Evolutionary conservation across 73 alveolate genomes (phyloP), one percentile per base, ranked within the genome.

Genomic region (Urostyla sp.): DNA sequence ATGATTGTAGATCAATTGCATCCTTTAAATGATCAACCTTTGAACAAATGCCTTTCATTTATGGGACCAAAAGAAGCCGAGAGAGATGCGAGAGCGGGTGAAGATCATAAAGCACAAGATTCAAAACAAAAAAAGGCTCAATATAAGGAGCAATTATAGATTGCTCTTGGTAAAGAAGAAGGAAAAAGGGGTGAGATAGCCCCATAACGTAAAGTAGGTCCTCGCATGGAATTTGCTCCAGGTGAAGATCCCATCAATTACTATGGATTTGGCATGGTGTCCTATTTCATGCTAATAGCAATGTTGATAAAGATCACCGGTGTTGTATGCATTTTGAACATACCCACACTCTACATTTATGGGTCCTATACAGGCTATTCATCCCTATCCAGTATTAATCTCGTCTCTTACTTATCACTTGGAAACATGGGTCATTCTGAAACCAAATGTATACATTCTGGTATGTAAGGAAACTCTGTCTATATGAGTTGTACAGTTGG

Each of bases 381-480:
- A 1, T 52, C 30, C 7, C 61, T 52, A 40, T 35, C 40, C 5
- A 38, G 63, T 8, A 78, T 49, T 4, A 66, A 66, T 15, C 40
- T 18, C 0, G 24, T 74, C n/a, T 30, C 21, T 36, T 7, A 24
- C n/a, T 37, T 72, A 45, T 50, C 84, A 21, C 21, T 84, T 8
- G 92, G 88, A 10, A 84, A 67, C 53, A 18, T 84, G 36, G 92
- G 92, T 6, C 75, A 35, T 52, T 21, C 92, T 0, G 52, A 67
- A 18, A 6, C 87, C 7, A 56, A 38, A 34, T 84, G 92, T 79
- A 50, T 63, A 18, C 35, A 50, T 5, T 56, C 83, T 5, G 60
- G 88, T 31, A 51, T 84, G 58, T 56, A 50, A 5, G 85, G 74
- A 0, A 72, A 80, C 23, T 55, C 36, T 16, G n/a, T 61, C 0